Conservation (phyloP, 2,329 filamentous ascomycete genomes). For the Xylariales sp. region DNA sequence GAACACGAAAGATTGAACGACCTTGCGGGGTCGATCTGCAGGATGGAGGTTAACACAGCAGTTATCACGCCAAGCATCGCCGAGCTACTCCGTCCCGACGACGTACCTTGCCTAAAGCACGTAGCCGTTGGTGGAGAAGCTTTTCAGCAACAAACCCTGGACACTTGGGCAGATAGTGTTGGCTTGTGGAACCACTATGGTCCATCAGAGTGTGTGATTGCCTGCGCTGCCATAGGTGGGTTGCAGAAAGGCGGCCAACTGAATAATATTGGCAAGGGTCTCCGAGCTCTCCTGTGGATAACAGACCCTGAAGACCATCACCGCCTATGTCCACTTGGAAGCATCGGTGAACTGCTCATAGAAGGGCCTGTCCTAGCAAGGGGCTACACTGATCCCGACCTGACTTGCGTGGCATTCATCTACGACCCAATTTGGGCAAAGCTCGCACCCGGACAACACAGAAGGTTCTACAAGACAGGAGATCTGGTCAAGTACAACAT, state of each 20-base stretch:
- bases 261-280: background rate
- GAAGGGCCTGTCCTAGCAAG: slow-evolving; percentile 1
- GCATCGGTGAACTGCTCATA: background rate
- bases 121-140: slow-evolving; percentile 1
- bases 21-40: background rate
- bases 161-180: background rate
- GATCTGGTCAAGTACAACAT: background rate
- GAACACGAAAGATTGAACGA: background rate
- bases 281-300: background rate
- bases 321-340: background rate
- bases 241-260: background rate
- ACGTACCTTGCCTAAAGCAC: slow-evolving; percentile 2
- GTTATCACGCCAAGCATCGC: slow-evolving; percentile 1
- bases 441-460: background rate
- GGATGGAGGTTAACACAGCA: slow-evolving; percentile 1
- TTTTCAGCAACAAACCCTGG: background rate
- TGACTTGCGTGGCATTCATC: background rate
- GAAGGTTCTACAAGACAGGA: background rate
- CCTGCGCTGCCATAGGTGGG: background rate
- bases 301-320: background rate
- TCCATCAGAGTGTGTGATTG: background rate
- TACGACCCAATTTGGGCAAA: background rate
- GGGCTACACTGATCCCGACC: background rate
- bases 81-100: background rate
- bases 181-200: background rate